These are phyloP conservation scores for Jimgerdemannia flammicorona DNA, from an alignment of 192 early-diverging fungal genomes.

Conservation along the genomic window DNA sequence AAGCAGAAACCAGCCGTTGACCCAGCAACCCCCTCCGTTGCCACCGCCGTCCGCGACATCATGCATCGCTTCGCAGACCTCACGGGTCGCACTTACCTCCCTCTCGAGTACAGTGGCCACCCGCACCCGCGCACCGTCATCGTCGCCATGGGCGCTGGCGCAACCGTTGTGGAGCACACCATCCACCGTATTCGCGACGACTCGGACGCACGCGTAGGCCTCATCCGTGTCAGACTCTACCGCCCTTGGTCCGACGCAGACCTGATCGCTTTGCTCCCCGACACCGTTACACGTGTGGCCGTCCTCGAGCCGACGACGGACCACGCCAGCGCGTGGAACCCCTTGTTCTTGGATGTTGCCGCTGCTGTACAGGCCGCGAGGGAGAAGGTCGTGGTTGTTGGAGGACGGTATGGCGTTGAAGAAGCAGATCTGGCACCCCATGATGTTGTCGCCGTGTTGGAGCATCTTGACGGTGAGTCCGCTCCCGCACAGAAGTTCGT, in stretches of 20 bases:
- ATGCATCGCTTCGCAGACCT: conserved; percentile 48
- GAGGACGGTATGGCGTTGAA: conserved; percentile 43
- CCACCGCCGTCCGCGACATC: conserved; percentile 40
- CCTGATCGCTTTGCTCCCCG: conserved; percentile 54
- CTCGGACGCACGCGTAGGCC: conserved; percentile 47
- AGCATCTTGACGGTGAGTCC: conserved; percentile 2
- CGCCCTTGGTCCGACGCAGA: conserved; percentile 72
- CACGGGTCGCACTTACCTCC: conserved; percentile 56
- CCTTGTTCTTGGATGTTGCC: conserved; percentile 82
- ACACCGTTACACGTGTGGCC: conserved; percentile 54
- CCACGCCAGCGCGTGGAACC: conserved; percentile 67
- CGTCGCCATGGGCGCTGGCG: conserved; percentile 69
- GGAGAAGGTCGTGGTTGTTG: conserved; percentile 37
- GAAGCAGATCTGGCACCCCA: conserved; percentile 21
- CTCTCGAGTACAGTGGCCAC: conserved; percentile 68
- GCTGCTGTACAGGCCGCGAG: conserved; percentile 57
- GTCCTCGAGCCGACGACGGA: conserved; percentile 62
- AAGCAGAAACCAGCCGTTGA: conserved; percentile 11
- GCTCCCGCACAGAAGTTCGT: conserved; percentile 6
- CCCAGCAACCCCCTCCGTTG: conserved; percentile 7
- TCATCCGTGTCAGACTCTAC: conserved; percentile 71
- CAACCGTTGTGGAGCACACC: conserved; percentile 41
- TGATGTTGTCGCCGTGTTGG: conserved; percentile 16
- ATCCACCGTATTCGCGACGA: conserved; percentile 16
- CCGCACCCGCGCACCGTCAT: conserved; percentile 66